phyloP scores from a whole-genome alignment of 345 rosid genomes.

The Eucalyptus dawsonii region DNA sequence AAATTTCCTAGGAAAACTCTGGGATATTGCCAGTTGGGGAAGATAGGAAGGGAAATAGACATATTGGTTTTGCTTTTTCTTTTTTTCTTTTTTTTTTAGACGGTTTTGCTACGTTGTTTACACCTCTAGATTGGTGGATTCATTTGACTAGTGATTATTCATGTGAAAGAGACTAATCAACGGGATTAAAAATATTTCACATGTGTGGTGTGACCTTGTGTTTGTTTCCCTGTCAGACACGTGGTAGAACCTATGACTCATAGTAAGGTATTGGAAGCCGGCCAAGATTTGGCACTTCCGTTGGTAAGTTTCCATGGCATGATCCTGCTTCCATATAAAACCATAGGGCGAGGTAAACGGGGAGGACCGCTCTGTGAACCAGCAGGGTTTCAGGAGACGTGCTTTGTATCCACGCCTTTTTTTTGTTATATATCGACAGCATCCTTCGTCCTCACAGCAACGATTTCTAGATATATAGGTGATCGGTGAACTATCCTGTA shows the following conservation, averaged over 20 bases:
- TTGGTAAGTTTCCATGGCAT: neutral
- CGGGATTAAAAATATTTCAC: neutral
- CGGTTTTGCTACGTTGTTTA: neutral
- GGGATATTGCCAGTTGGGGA: neutral
- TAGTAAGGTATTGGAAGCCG: neutral
- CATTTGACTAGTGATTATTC: neutral
- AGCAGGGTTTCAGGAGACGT: neutral
- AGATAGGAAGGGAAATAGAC: neutral
- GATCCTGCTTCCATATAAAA: neutral
- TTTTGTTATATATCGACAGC: neutral
- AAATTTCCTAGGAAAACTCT: neutral
- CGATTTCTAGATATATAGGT: neutral
- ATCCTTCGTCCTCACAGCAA: neutral
- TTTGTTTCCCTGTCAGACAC: neutral
- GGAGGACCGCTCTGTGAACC: neutral
- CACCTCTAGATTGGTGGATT: neutral
- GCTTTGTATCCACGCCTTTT: neutral
- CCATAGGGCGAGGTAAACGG: neutral
- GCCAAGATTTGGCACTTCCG: neutral
- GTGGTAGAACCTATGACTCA: neutral
- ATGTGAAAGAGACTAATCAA: neutral
- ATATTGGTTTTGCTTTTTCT: neutral
- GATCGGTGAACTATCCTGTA: neutral
- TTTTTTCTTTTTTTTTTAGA: too few species aligned
- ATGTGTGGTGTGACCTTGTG: neutral